Evolutionary conservation across 2,329 filamentous ascomycete species (phyloP).

Genomic region (Neopestalotiopsis clavispora): DNA sequence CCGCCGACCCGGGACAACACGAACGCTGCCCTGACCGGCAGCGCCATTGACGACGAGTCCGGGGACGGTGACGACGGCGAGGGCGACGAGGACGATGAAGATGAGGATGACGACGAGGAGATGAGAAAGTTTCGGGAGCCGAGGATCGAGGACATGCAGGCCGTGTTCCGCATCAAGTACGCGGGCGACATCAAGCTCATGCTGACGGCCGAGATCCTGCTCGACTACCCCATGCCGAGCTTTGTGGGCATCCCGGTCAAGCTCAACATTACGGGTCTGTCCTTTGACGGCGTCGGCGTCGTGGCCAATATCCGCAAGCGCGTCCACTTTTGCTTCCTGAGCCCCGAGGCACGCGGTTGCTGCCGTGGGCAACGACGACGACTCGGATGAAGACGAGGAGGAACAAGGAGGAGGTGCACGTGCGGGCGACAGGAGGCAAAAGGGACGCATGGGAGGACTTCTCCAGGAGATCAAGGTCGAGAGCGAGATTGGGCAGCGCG

Average conservation of each 20-base stretch:
- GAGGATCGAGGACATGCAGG: slow-evolving; percentile 85
- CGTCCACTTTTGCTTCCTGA: slow-evolving; percentile 93
- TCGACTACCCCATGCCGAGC: slow-evolving; percentile 98
- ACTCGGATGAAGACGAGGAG: slow-evolving; percentile 33
- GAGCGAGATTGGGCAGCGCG: slow-evolving; percentile 94
- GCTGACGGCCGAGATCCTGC: slow-evolving; percentile 90
- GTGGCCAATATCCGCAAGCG: slow-evolving; percentile 87
- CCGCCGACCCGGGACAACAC: slow-evolving; percentile 64
- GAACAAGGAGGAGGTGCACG: slow-evolving; percentile 32
- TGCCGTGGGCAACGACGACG: slow-evolving; percentile 59
- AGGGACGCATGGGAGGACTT: slow-evolving; percentile 69
- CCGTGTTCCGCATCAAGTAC: slow-evolving; percentile 90
- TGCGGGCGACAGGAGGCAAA: slow-evolving; percentile 34
- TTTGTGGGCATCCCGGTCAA: slow-evolving; percentile 96
- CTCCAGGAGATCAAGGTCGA: slow-evolving; percentile 94
- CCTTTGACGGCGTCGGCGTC: slow-evolving; percentile 93
- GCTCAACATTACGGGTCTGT: slow-evolving; percentile 91
- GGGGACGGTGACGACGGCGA: slow-evolving; percentile 18
- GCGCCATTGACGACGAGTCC: slow-evolving; percentile 27
- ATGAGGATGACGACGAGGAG: slow-evolving; percentile 36
- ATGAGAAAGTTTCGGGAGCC: slow-evolving; percentile 70
- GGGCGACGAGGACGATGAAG: slow-evolving; percentile 30
- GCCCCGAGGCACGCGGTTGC: slow-evolving; percentile 88
- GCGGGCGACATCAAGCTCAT: slow-evolving; percentile 85
- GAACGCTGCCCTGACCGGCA: slow-evolving; percentile 36